Percentiles rank a stretch among this genome's conserved stretches.
Evolutionary conservation across 495 filamentous ascomycete genomes (phyloP).

Genomic region (Pseudomonodictys pantanalensis): DNA sequence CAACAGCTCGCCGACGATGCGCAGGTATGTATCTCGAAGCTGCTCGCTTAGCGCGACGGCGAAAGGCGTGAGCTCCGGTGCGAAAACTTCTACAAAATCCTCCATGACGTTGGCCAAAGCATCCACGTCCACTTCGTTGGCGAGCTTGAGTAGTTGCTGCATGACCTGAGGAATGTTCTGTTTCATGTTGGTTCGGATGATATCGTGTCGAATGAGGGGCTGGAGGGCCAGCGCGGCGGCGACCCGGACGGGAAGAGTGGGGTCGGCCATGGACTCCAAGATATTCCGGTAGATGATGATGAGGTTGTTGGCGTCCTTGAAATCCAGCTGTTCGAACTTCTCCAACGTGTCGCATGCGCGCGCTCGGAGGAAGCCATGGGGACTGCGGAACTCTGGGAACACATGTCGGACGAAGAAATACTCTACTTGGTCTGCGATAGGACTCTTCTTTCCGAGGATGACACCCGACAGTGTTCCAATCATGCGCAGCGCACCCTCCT

Average conservation of each 20-base stretch:
- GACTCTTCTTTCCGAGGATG: constrained; percentile 95
- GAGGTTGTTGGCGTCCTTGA: constrained; percentile 91
- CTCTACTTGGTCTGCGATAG: constrained; percentile 96
- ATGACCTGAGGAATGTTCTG: constrained; percentile 99
- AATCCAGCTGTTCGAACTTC: constrained; percentile 95
- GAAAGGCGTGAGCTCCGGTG: constrained; percentile 90
- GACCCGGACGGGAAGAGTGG: constrained; percentile 85
- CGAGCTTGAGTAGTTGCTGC: constrained; percentile 95
- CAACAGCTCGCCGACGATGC: constrained; percentile 86
- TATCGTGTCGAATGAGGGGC: constrained; percentile 90
- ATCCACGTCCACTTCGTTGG: constrained; percentile 93
- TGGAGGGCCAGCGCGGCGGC: constrained; percentile 93
- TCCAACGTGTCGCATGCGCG: constrained; percentile 95
- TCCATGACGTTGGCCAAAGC: constrained; percentile 99
- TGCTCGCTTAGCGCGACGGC: constrained; percentile 97
- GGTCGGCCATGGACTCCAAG: constrained; percentile 91
- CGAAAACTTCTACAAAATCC: constrained; percentile 98
- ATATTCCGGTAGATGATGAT: constrained; percentile 96
- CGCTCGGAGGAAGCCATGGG: constrained; percentile 88
- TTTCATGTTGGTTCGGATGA: constrained; percentile 92
- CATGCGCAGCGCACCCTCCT: constrained; percentile 96
- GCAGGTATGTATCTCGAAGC: constrained; percentile 90
- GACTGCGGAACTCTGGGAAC: constrained; percentile 94
- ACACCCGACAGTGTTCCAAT: constrained; percentile 92
- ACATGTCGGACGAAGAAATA: constrained; percentile 98